A percentile compares a stretch with the other conserved stretches of the same genome.
Evolutionary conservation across 768 basidiomycete genomes (phyloP).

Genomic region (Panus rudis): DNA sequence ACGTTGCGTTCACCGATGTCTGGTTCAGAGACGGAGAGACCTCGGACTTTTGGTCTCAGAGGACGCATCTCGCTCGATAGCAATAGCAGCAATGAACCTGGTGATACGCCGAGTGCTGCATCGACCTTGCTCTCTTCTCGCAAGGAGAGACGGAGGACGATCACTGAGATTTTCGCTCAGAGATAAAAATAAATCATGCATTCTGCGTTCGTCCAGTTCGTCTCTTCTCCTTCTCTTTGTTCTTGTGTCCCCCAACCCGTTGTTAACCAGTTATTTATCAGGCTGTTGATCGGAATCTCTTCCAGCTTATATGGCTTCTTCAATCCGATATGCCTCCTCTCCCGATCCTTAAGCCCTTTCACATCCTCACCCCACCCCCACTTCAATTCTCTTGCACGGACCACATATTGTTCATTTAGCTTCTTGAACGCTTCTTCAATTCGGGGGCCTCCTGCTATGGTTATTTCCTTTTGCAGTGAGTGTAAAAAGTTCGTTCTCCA

Average conservation of each 20-base stretch:
- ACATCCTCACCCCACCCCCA: neutral
- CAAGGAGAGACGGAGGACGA: slow-evolving; percentile 40
- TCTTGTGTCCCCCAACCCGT: too few relatives aligned
- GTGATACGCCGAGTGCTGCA: slow-evolving; percentile 20
- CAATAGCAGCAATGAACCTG: too few relatives aligned
- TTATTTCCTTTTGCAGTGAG: neutral
- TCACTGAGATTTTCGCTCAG: slow-evolving; percentile 46
- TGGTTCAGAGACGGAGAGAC: slow-evolving; percentile 45
- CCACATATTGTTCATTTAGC: neutral
- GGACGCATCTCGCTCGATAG: slow-evolving; percentile 42
- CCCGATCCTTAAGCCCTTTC: neutral
- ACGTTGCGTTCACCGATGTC: slow-evolving; percentile 28
- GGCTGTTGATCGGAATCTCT: slow-evolving; percentile 13
- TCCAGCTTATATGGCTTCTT: neutral
- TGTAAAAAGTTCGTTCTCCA: neutral
- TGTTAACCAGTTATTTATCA: slow-evolving; percentile 1
- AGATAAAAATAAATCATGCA: slow-evolving; percentile 10
- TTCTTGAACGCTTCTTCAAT: slow-evolving; percentile 1
- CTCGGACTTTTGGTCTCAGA: slow-evolving; percentile 31
- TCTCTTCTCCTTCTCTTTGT: slow-evolving; percentile 3
- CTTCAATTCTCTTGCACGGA: neutral
- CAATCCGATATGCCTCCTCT: slow-evolving; percentile 3
- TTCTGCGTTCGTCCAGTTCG: neutral
- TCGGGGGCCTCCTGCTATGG: neutral
- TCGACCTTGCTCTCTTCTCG: slow-evolving; percentile 29